Conservation (phyloP, 139 green algal species). For the Nannochloris sp. region DNA sequence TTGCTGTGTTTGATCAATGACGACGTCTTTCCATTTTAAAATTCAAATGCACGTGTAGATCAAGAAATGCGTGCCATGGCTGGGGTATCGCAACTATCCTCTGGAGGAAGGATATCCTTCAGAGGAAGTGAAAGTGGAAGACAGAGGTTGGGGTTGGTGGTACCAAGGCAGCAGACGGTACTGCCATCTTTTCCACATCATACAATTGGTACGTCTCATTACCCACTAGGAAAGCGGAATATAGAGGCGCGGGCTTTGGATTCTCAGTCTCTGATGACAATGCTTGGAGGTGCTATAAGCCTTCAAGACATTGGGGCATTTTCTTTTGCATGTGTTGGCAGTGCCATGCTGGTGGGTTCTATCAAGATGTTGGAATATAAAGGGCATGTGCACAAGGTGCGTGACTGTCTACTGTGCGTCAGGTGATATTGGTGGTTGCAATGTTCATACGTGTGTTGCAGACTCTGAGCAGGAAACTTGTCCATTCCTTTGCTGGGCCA, state of each 20-base stretch:
- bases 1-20: no score
- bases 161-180: background rate
- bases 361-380: background rate
- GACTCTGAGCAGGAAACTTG: conserved; percentile 86
- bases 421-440: no score
- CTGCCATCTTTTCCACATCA: background rate
- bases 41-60: no score
- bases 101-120: no score
- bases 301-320: background rate
- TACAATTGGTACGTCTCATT: background rate
- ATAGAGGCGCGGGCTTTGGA: no score
- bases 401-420: background rate
- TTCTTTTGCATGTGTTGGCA: background rate
- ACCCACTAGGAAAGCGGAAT: background rate
- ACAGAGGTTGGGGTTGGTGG: no score
- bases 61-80: no score
- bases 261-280: no score
- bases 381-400: background rate
- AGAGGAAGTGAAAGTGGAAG: no score
- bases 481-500: conserved; percentile 82
- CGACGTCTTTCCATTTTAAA: no score
- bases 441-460: conserved; percentile 14
- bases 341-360: background rate
- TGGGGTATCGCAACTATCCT: no score
- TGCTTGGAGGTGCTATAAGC: background rate